Conservation (phyloP, 73 alveolate species). For the Tetrahymena elliotti region DNA sequence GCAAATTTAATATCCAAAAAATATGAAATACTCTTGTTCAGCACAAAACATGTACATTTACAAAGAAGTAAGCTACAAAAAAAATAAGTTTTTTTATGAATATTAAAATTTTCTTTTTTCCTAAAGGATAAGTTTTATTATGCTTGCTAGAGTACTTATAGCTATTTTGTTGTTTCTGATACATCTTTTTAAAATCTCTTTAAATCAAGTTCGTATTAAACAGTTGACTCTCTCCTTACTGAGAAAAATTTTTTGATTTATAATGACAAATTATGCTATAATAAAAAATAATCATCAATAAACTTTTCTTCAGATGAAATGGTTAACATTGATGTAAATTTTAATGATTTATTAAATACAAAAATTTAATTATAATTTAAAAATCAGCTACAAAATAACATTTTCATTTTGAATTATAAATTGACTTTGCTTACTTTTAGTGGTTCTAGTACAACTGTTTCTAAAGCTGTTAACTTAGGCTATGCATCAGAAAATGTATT, state of each 20-base stretch:
- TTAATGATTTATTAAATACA: background rate
- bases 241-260: background rate
- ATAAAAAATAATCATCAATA: background rate
- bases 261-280: background rate
- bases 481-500: background rate
- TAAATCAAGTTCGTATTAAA: background rate
- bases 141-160: background rate
- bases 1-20: background rate
- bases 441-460: background rate
- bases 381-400: background rate
- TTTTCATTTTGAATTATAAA: background rate
- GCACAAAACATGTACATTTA: background rate
- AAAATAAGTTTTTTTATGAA: background rate
- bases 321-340: background rate
- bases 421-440: background rate
- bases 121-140: background rate
- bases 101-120: too few relatives aligned
- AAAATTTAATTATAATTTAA: background rate
- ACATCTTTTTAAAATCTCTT: background rate
- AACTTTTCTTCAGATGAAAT: background rate
- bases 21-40: background rate
- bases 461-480: background rate
- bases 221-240: background rate
- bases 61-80: background rate
- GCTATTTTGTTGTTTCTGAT: background rate